These are phyloP conservation scores for Celoporthe dispersa DNA, from an alignment of 2,329 filamentous ascomycete species.

Conservation along the genomic window DNA sequence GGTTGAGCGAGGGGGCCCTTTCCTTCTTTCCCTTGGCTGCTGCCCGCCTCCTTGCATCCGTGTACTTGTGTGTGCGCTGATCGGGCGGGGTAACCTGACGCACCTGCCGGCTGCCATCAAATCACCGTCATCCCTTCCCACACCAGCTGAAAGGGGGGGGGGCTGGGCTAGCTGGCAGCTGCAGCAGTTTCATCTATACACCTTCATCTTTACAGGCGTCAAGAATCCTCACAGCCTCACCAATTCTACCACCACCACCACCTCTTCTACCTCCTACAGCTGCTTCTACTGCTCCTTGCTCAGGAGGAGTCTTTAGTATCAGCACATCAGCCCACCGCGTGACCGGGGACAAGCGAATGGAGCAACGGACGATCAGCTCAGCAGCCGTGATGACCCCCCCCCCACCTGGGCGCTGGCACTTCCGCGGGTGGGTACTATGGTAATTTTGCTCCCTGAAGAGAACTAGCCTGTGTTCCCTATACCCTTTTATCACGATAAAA, in stretches of 20 bases:
- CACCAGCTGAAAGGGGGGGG: neutral
- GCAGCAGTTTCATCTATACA: neutral
- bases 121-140: neutral
- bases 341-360: slow-evolving; percentile 17
- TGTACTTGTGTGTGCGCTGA: neutral
- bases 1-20: neutral
- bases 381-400: slow-evolving; percentile 6
- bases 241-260: neutral
- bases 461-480: slow-evolving; percentile 3
- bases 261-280: neutral
- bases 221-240: neutral
- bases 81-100: slow-evolving; percentile 14
- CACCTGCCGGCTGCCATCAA: neutral
- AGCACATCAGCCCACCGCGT: slow-evolving; percentile 26
- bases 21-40: slow-evolving; percentile 16
- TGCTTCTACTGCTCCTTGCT: neutral
- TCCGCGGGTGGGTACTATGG: neutral
- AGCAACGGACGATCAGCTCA: slow-evolving; percentile 15
- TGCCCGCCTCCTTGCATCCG: slow-evolving; percentile 3
- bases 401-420: slow-evolving; percentile 6
- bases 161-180: neutral
- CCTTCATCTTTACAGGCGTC: no score
- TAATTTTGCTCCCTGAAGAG: neutral
- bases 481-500: neutral
- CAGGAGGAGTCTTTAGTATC: neutral